Conservation (phyloP, 2,329 filamentous ascomycete species). For the Epicoccum sorghinum region DNA sequence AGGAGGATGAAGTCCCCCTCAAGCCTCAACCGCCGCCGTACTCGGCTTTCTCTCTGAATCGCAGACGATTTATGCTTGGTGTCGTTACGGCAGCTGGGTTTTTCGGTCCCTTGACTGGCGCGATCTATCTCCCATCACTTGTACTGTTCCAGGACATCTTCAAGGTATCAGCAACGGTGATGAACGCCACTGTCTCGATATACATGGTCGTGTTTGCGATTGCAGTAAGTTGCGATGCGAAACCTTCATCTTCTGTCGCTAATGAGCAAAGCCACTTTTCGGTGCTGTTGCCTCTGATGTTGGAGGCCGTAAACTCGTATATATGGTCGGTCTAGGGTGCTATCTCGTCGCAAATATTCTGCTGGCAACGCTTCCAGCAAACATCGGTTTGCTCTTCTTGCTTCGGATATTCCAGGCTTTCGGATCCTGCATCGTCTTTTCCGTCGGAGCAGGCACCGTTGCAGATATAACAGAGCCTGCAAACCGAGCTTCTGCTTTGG, state of each 20-base stretch:
- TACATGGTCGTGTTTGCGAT: conserved; percentile 55
- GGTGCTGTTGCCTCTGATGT: conserved; percentile 51
- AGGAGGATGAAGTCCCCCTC: conserved; percentile 4
- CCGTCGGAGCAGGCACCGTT: conserved; percentile 53
- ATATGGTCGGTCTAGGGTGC: conserved; percentile 49
- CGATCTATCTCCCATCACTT: conserved; percentile 53
- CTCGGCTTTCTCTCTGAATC: conserved; percentile 47
- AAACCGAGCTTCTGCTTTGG: conserved; percentile 49
- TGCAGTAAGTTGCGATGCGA: conserved; percentile 24
- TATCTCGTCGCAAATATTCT: conserved; percentile 50
- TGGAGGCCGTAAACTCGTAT: conserved; percentile 50
- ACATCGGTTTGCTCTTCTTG: conserved; percentile 48
- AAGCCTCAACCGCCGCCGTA: conserved; percentile 35
- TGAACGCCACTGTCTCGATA: conserved; percentile 54
- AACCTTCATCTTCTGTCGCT: conserved; percentile 1
- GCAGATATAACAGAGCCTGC: conserved; percentile 51
- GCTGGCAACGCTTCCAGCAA: conserved; percentile 48
- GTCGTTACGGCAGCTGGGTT: conserved; percentile 52
- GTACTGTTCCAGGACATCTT: conserved; percentile 48
- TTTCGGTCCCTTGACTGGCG: conserved; percentile 53
- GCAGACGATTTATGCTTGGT: conserved; percentile 47
- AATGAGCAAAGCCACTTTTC: conserved; percentile 45
- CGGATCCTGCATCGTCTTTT: conserved; percentile 52
- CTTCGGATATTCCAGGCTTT: conserved; percentile 52
- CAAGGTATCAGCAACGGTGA: conserved; percentile 41